These are phyloP conservation scores for Clitocybe nebularis DNA, from an alignment of 1,284 basidiomycete genomes.

Conservation along the genomic window DNA sequence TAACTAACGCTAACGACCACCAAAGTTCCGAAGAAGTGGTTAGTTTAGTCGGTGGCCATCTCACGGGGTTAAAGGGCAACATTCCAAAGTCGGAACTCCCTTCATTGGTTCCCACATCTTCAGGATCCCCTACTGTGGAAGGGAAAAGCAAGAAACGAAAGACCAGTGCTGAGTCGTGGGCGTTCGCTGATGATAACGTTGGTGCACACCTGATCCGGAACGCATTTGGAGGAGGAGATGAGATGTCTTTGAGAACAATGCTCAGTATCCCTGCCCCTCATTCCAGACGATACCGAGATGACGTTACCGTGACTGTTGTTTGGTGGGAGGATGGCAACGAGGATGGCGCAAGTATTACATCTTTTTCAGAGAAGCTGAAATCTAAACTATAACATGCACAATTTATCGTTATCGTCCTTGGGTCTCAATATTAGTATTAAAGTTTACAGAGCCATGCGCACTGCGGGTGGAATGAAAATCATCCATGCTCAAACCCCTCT, in stretches of 20 bases:
- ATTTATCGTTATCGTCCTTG: too few relatives aligned
- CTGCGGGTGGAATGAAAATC: too few relatives aligned
- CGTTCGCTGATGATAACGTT: conserved; percentile 84
- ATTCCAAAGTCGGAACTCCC: conserved; percentile 57
- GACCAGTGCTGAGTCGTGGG: conserved; percentile 56
- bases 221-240: conserved; percentile 86
- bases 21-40: conserved; percentile 89
- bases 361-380: conserved; percentile 26
- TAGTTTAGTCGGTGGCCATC: conserved; percentile 81
- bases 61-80: conserved; percentile 67
- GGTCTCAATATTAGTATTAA: conserved; percentile 18
- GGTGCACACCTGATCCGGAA: conserved; percentile 93
- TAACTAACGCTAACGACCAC: conserved; percentile 1
- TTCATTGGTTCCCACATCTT: conserved; percentile 48
- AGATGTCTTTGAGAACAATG: conserved; percentile 59
- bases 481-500: conserved; percentile 25
- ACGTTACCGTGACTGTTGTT: conserved; percentile 87
- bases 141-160: conserved; percentile 52
- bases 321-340: conserved; percentile 71
- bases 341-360: conserved; percentile 31
- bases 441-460: conserved; percentile 9
- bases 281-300: conserved; percentile 80
- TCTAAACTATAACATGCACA: conserved; percentile 33
- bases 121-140: conserved; percentile 55
- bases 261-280: conserved; percentile 86